Base-by-base conservation (phyloP, 1,284 basidiomycete species). In the Leccinum griseonigrum region DNA sequence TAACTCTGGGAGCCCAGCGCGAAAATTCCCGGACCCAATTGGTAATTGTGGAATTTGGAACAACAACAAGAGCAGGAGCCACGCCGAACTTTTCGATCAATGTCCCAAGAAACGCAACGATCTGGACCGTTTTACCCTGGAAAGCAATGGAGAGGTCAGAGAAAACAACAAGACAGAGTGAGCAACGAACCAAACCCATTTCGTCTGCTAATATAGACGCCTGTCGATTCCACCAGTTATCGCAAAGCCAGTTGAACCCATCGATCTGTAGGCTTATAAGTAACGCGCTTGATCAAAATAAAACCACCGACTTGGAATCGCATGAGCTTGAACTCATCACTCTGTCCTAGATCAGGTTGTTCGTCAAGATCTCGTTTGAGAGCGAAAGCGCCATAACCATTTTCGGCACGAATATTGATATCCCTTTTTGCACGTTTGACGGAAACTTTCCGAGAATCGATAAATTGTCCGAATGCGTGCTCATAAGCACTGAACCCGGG, bases 131-230 rank as follows among this genome's bases (percentile, higher is more conserved):
- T 81, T 96, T 96, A 0, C 94, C 94, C 86, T 96, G 66, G 9
- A 54, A 38, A 63, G 16, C 1, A 26, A 26, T 1, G 22, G 13
- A 16, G 13, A 16, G 60, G 56, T 72, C 26, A 55, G 56, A 38
- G 14, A 10, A 64, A 22, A 29, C 58, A 32, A 43, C 60, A 48
- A 32, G 38, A 32, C 11, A 40, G 7, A 28, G 29, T 31, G 38
- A 28, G 48, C 13, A 32, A 57, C 85, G 63, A 74, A 91, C 91
- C 67, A 96, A 76, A 58, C 94, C 95, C 97, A 99, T 98, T 76
- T 98, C 97, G 71, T 99, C 97, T 3, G 96, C 95, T n/a, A 98
- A 83, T 66, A 98, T 98, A 67, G 92, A 95, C 43, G 90, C 87
- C 65, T 95, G 93, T 52, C 84, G 82, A 66, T 86, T 88, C 85